Percentiles rank a stretch among this genome's conserved stretches.
phyloP scores from a whole-genome alignment of 2,329 filamentous ascomycete genomes.

The Penicillium brasilianum region DNA sequence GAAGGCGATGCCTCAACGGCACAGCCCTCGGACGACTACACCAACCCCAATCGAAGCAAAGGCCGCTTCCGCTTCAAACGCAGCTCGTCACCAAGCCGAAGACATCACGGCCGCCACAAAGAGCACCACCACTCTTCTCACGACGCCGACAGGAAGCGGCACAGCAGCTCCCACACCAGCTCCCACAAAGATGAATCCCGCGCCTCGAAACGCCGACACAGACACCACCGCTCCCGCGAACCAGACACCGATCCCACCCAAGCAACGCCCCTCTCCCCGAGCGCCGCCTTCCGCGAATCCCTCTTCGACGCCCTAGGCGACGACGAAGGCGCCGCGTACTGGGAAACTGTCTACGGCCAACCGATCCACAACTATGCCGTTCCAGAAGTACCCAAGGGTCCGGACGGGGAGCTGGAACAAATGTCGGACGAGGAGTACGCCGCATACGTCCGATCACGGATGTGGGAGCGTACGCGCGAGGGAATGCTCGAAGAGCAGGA shows the following conservation, averaged over 20 bases:
- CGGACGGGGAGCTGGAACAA: slow-evolving; percentile 67
- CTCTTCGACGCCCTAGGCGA: slow-evolving; percentile 97
- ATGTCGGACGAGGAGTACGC: slow-evolving; percentile 97
- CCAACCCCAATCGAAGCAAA: slow-evolving; percentile 13
- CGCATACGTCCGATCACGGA: slow-evolving; percentile 78
- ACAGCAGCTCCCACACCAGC: slow-evolving; percentile 27
- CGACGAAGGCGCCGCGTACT: slow-evolving; percentile 93
- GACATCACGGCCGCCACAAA: slow-evolving; percentile 24
- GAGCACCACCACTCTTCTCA: slow-evolving; percentile 31
- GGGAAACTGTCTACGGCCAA: slow-evolving; percentile 95
- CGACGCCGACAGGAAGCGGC: slow-evolving; percentile 31
- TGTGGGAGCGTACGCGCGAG: slow-evolving; percentile 95
- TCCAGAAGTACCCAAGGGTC: slow-evolving; percentile 53
- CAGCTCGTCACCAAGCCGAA: slow-evolving; percentile 21
- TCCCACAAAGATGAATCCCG: slow-evolving; percentile 10
- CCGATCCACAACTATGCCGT: slow-evolving; percentile 81
- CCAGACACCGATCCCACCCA: neutral
- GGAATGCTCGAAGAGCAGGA: slow-evolving; percentile 79
- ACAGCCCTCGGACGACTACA: slow-evolving; percentile 11
- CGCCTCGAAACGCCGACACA: slow-evolving; percentile 35
- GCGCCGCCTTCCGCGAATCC: slow-evolving; percentile 85
- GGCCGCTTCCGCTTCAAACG: slow-evolving; percentile 30
- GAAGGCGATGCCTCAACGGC: neutral
- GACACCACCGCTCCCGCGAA: slow-evolving; percentile 15
- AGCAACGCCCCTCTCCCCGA: slow-evolving; percentile 60